A percentile compares a stretch with the other conserved stretches of the same genome.
Conservation (phyloP, 805 yeast species). For the Ogataea philodendri region DNA sequence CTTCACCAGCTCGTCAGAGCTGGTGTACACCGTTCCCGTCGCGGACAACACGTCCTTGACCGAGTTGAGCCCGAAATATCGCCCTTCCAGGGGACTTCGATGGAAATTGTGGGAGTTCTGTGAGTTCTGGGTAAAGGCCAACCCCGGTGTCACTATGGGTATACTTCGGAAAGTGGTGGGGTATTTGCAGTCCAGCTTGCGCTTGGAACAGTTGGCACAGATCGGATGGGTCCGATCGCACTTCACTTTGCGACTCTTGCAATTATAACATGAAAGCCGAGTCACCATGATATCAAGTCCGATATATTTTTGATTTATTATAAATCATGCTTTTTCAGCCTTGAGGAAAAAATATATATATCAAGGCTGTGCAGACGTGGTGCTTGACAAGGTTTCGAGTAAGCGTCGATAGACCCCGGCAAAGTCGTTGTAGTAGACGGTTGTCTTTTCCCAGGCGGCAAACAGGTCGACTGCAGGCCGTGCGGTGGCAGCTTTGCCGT, state of each 20-base stretch:
- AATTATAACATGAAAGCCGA: slow-evolving; percentile 9
- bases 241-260: slow-evolving; percentile 12
- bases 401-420: slow-evolving; percentile 10
- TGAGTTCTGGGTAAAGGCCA: no score
- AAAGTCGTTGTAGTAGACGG: slow-evolving; percentile 11
- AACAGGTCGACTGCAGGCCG: slow-evolving; percentile 8
- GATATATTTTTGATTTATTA: background rate
- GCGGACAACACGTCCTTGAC: background rate
- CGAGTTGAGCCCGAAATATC: slow-evolving; percentile 8
- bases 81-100: background rate
- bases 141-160: slow-evolving; percentile 4
- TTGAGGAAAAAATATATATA: background rate
- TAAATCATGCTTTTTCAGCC: background rate
- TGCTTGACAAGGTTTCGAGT: slow-evolving; percentile 7
- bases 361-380: slow-evolving; percentile 9
- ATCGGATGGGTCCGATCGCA: slow-evolving; percentile 12
- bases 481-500: slow-evolving; percentile 3
- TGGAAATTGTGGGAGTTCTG: no score
- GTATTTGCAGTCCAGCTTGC: slow-evolving; percentile 5
- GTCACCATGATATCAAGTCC: slow-evolving; percentile 6
- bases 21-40: background rate
- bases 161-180: slow-evolving; percentile 11
- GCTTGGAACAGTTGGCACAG: slow-evolving; percentile 9
- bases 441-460: slow-evolving; percentile 6
- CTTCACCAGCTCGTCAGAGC: background rate